phyloP scores from a whole-genome alignment of 192 early-diverging fungal species.

The Lobosporangium transversale region DNA sequence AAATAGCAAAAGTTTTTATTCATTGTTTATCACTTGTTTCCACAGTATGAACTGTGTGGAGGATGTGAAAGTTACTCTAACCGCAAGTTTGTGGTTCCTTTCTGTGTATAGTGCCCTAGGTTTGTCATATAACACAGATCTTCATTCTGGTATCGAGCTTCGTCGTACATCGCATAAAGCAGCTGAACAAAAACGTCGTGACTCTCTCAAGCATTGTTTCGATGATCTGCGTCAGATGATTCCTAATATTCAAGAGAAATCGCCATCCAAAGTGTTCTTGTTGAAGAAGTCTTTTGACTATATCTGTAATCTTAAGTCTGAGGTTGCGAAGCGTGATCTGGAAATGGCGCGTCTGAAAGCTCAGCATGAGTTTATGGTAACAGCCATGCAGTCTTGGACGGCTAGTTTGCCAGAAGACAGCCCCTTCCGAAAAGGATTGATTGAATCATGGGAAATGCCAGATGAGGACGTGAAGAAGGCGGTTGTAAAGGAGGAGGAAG shows the following conservation, averaged over 20 bases:
- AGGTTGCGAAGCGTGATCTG: constrained; percentile 44
- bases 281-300: constrained; percentile 52
- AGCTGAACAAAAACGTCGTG: constrained; percentile 95
- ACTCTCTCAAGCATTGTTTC: constrained; percentile 92
- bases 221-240: constrained; percentile 79
- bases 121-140: constrained; percentile 76
- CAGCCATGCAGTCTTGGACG: constrained; percentile 38
- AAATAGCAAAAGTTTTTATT: too few species aligned
- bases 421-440: constrained; percentile 13
- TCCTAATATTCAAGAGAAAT: constrained; percentile 58
- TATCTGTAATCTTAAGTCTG: constrained; percentile 43
- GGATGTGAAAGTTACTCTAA: too few species aligned
- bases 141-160: constrained; percentile 81
- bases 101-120: constrained; percentile 73
- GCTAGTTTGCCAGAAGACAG: constrained; percentile 28
- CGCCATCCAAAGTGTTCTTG: constrained; percentile 46
- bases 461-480: constrained; percentile 28
- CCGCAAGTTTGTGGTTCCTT: too few species aligned
- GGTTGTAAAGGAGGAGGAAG: constrained; percentile 20
- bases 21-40: too few species aligned
- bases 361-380: constrained; percentile 43
- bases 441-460: constrained; percentile 33
- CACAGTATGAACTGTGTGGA: too few species aligned
- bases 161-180: constrained; percentile 93
- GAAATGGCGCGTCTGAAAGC: constrained; percentile 37